Conservation (phyloP, 495 filamentous ascomycete species). For the Neurospora sp. region DNA sequence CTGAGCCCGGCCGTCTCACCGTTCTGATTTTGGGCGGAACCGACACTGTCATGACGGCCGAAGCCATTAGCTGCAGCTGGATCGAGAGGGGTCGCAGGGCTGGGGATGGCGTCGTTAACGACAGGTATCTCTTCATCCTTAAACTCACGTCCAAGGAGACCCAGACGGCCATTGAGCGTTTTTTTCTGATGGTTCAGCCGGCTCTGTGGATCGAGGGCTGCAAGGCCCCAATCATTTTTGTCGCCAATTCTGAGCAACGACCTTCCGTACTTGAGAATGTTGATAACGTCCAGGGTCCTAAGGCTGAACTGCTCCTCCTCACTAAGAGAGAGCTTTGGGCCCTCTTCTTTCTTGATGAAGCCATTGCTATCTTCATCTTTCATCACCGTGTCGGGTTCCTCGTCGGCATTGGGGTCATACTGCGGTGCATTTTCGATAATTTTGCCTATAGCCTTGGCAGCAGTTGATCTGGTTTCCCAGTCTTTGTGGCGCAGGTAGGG, state of each 20-base stretch:
- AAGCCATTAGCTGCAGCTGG: slow-evolving; percentile 31
- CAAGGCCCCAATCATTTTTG: slow-evolving; percentile 66
- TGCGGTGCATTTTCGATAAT: slow-evolving; percentile 81
- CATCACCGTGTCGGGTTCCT: slow-evolving; percentile 29
- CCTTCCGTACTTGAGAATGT: slow-evolving; percentile 72
- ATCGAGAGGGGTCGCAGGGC: slow-evolving; percentile 34
- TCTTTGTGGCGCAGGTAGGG: slow-evolving; percentile 86
- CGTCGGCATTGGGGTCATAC: slow-evolving; percentile 76
- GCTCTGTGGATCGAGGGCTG: slow-evolving; percentile 66
- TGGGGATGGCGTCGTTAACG: slow-evolving; percentile 25
- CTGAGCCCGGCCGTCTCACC: slow-evolving; percentile 67
- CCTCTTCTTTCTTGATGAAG: slow-evolving; percentile 43
- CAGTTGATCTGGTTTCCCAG: slow-evolving; percentile 89
- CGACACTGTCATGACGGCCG: slow-evolving; percentile 23
- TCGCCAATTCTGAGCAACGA: slow-evolving; percentile 71
- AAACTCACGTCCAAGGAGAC: slow-evolving; percentile 69
- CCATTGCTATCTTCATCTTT: slow-evolving; percentile 37
- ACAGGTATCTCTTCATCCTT: slow-evolving; percentile 69
- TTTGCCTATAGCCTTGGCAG: slow-evolving; percentile 84
- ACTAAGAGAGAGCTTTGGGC: neutral
- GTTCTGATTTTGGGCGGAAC: slow-evolving; percentile 20
- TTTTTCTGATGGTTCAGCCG: slow-evolving; percentile 82
- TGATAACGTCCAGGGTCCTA: slow-evolving; percentile 63
- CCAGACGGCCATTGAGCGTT: slow-evolving; percentile 70
- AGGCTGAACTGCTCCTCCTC: slow-evolving; percentile 47